phyloP scores from a whole-genome alignment of 2,329 filamentous ascomycete genomes.

The Calonectria pauciramosa region DNA sequence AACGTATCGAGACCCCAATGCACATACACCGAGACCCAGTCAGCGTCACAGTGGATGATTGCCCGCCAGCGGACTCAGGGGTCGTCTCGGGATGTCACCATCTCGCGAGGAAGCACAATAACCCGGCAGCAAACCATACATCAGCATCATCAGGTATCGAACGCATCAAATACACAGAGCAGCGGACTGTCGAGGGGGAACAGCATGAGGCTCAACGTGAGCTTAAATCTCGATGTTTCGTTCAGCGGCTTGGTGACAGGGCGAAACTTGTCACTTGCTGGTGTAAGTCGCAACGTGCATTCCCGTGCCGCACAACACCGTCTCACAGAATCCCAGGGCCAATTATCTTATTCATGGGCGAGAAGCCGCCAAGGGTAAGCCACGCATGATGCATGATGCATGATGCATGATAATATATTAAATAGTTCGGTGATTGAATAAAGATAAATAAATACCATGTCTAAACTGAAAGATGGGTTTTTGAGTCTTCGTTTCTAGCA shows the following conservation, averaged over 20 bases:
- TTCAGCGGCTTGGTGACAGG: slow-evolving; percentile 45
- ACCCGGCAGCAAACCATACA: slow-evolving; percentile 39
- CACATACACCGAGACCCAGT: slow-evolving; percentile 34
- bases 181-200: slow-evolving; percentile 29
- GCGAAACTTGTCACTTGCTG: slow-evolving; percentile 41
- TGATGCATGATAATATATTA: not conserved
- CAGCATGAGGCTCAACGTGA: slow-evolving; percentile 45
- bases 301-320: not conserved
- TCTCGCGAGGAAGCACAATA: slow-evolving; percentile 36
- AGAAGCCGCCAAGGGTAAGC: slow-evolving; percentile 30
- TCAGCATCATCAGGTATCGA: slow-evolving; percentile 22
- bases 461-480: slow-evolving; percentile 32
- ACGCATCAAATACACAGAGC: slow-evolving; percentile 3
- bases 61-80: slow-evolving; percentile 30
- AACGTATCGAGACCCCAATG: slow-evolving; percentile 21
- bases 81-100: slow-evolving; percentile 12
- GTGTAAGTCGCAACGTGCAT: slow-evolving; percentile 30
- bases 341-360: slow-evolving; percentile 42
- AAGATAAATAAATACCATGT: not conserved
- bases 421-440: not conserved
- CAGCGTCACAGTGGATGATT: slow-evolving; percentile 41
- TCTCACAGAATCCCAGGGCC: slow-evolving; percentile 35
- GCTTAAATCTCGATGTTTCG: slow-evolving; percentile 39
- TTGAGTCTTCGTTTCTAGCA: slow-evolving; percentile 39
- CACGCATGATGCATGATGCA: not conserved